phyloP scores from a whole-genome alignment of 73 alveolate genomes.

The Loxodes magnus region DNA sequence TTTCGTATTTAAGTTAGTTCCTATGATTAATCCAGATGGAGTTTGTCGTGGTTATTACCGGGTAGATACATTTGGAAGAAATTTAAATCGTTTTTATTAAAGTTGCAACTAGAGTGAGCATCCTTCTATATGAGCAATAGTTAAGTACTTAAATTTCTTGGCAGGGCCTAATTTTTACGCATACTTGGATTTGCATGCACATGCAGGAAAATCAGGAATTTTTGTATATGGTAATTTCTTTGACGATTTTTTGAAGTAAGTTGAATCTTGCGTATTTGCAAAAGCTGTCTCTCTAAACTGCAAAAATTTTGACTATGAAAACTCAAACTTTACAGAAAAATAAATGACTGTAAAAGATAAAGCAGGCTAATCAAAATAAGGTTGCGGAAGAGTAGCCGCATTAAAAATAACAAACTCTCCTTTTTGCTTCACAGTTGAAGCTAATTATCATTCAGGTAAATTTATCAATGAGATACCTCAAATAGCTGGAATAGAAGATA shows the following conservation, averaged over 20 bases:
- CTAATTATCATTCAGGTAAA: constrained; percentile 46
- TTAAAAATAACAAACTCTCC: constrained; percentile 34
- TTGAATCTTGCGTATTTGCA: constrained; percentile 34
- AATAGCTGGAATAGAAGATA: constrained; percentile 16
- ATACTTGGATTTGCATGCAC: constrained; percentile 64
- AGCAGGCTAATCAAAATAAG: constrained; percentile 39
- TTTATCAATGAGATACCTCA: constrained; percentile 19
- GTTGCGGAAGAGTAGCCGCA: constrained; percentile 43
- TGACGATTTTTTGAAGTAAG: constrained; percentile 21
- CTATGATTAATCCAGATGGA: constrained; percentile 52
- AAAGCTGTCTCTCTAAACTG: constrained; percentile 47
- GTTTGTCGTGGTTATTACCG: constrained; percentile 45
- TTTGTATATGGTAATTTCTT: constrained; percentile 54
- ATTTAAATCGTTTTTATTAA: constrained; percentile 36
- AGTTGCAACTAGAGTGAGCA: constrained; percentile 25
- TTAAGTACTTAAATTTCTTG: constrained; percentile 70
- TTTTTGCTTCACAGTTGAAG: constrained; percentile 57
- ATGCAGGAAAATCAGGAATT: constrained; percentile 48
- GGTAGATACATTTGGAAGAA: constrained; percentile 28
- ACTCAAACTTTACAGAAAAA: constrained; percentile 42
- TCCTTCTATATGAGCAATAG: constrained; percentile 58
- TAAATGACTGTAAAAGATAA: constrained; percentile 41
- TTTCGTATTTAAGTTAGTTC: constrained; percentile 40
- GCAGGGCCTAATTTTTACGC: constrained; percentile 70
- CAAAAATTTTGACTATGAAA: constrained; percentile 43